Evolutionary conservation across 345 rosid genomes (phyloP), one percentile per base, ranked within the genome.

Genomic region (Pseudoturritis turrita): DNA sequence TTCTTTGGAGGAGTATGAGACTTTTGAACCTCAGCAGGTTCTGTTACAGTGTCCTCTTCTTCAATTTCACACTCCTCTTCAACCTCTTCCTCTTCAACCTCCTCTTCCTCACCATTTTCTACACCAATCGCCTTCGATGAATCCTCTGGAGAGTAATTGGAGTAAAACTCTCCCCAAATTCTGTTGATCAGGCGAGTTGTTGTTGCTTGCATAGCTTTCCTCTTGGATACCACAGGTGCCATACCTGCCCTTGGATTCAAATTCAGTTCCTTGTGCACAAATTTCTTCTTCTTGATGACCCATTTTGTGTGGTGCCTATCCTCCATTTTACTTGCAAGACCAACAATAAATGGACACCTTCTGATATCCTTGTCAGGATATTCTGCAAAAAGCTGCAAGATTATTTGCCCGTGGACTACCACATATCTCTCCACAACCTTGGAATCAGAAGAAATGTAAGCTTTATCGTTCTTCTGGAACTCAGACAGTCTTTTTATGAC

Each of bases 131-230:
- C 78, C 55, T 78, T 86, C 51, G 73, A 66, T 33, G 58, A 21
- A 56, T 77, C 84, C 52, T 89, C 91, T 3, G 86, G 88, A 15
- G 54, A 76, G 76, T 85, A 78, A 71, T 82, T 87, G 6, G 92
- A 90, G 75, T 79, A 93, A 77, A 71, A 88, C 46, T 88, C 92
- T 1, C 92, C 94, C 98, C 97, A 93, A 46, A 90, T 83, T 72
- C 90, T 87, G 74, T 87, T 86, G 70, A 93, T 81, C 17, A 90
- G 80, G 70, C 73, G 81, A 36, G 98, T 93, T 52, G 91, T 86
- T 41, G 98, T 90, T 4, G 94, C 97, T 78, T 76, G 91, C 98
- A 93, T 93, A 59, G 72, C 93, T 75, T 84, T 78, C 73, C 85
- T 83, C 62, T 77, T 88, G 37, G 90, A 84, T 50, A 50, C 60